Base-by-base conservation (phyloP, 2,329 filamentous ascomycete species). In the Hyphodiscus sp. region DNA sequence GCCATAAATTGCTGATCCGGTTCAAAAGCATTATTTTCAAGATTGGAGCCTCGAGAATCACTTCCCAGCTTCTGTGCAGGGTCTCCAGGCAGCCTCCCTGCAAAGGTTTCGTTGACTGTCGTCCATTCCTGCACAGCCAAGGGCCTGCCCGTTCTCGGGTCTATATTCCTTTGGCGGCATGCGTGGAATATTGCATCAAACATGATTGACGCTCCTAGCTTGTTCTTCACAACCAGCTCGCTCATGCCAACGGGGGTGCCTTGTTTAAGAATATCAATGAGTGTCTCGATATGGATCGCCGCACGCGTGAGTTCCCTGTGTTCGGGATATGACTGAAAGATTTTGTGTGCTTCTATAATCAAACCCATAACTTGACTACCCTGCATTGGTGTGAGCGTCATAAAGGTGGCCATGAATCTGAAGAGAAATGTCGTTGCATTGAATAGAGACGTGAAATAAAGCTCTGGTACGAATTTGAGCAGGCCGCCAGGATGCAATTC, bases 91-190 rank as follows among this genome's bases (percentile, higher is more conserved):
- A 53, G 51, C 41, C 51, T 48, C 44, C 41, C 29, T n/a, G 46
- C 51, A 48, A 53, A 53, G 20, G 46, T 53, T 23, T 53, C 51
- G 42, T 47, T 53, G 41, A 53, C 51, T 26, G 51, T 53, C 46
- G 43, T 53, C 51, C 51, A 53, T 30, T 53, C 45, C 41, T 49
- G 51, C 18, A 53, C 41, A 53, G 46, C 46, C 45, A 49, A 53
- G 20, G 51, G 23, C 38, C 44, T 53, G 29, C 51, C 46, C n/a
- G 45, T 45, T 15, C 47, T 54, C 29, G 52, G 48, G 41, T 54
- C 52, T 45, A 46, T 44, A 44, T 54, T 54, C 48, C 52, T 50
- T 13, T 54, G 52, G 42, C 52, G 48, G 30, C 52, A 54, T 45
- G 52, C 52, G n/a, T 23, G 50, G 41, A 52, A 52, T 20, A 52